Conservation (phyloP, 164 flowering plant species). For the Chimonanthus salicifolius region DNA sequence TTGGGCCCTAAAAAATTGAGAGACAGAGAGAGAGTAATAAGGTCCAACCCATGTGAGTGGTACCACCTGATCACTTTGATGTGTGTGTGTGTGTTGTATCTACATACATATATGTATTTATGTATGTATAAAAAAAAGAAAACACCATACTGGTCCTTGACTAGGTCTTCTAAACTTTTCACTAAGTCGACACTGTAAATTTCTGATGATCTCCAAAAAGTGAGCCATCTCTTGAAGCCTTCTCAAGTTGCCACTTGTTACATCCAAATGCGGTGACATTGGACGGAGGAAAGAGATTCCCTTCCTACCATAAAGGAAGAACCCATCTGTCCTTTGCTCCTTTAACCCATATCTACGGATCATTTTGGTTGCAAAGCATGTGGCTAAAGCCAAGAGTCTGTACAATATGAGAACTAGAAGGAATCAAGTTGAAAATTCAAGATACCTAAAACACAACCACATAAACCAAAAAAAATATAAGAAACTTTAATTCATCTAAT, state of each 20-base stretch:
- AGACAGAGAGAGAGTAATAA: too few species aligned
- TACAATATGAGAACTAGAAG: conserved; percentile 14
- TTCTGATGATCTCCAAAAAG: conserved; percentile 65
- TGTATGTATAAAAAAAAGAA: background rate
- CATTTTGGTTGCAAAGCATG: conserved; percentile 76
- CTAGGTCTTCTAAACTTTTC: conserved; percentile 46
- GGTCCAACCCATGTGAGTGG: too few species aligned
- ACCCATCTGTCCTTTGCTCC: conserved; percentile 32
- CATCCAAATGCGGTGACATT: conserved; percentile 17
- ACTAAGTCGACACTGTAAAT: conserved; percentile 52
- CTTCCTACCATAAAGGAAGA: conserved; percentile 12
- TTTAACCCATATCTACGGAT: conserved; percentile 64
- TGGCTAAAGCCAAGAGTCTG: conserved; percentile 76
- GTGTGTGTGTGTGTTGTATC: too few species aligned
- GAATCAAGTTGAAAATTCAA: background rate
- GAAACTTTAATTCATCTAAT: too few species aligned
- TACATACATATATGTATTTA: too few species aligned
- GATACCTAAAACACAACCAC: background rate
- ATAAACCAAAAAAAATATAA: too few species aligned
- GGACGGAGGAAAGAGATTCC: conserved; percentile 20
- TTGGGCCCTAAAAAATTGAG: too few species aligned
- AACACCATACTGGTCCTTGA: conserved; percentile 46
- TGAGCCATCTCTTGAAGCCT: conserved; percentile 73
- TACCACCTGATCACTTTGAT: too few species aligned
- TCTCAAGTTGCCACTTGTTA: conserved; percentile 21